phyloP scores from a whole-genome alignment of 1,284 basidiomycete genomes.

The Microstroma glucosiphilum region DNA sequence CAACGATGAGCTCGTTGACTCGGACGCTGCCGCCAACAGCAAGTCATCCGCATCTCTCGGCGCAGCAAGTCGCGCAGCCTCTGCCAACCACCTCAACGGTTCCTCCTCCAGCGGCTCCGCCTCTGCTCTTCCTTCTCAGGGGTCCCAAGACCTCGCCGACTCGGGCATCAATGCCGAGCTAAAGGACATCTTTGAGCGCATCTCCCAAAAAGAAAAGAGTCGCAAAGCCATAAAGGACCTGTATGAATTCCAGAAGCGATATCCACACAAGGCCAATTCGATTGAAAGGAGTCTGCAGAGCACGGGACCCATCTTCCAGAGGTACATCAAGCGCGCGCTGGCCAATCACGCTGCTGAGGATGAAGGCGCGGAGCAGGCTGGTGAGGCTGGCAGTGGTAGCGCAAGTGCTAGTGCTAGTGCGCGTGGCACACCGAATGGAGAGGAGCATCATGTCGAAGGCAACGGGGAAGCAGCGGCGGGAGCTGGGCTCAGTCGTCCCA shows the following conservation, averaged over 20 bases:
- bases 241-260: slow-evolving; percentile 84
- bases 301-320: slow-evolving; percentile 54
- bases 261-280: slow-evolving; percentile 77
- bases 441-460: slow-evolving; percentile 6
- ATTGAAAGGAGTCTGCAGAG: slow-evolving; percentile 58
- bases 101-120: slow-evolving; percentile 26
- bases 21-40: neutral
- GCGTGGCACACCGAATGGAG: neutral
- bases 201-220: slow-evolving; percentile 72
- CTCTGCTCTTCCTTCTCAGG: slow-evolving; percentile 39
- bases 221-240: slow-evolving; percentile 88
- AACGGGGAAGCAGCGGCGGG: neutral
- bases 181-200: slow-evolving; percentile 77
- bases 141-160: slow-evolving; percentile 65
- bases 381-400: neutral
- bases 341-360: slow-evolving; percentile 70
- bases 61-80: slow-evolving; percentile 55
- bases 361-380: slow-evolving; percentile 54
- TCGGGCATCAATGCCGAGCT: slow-evolving; percentile 71
- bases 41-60: neutral
- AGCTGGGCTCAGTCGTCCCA: neutral
- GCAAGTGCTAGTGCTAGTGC: neutral
- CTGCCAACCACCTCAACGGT: slow-evolving; percentile 2
- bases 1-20: slow-evolving; percentile 60
- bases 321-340: slow-evolving; percentile 52